phyloP scores from a whole-genome alignment of 768 basidiomycete genomes.

The Cyathus striatus region DNA sequence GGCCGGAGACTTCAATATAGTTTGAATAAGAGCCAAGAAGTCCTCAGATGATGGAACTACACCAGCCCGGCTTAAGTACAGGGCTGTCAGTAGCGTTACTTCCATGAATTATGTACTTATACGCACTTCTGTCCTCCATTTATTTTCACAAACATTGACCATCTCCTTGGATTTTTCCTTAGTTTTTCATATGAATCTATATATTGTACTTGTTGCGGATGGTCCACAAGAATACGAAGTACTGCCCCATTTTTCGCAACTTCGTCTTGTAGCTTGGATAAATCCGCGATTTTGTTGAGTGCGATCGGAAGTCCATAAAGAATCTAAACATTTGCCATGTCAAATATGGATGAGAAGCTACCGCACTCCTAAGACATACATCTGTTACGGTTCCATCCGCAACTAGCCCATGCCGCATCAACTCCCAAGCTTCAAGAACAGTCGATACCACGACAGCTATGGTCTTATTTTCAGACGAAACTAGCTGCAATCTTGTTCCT shows the following conservation, averaged over 20 bases:
- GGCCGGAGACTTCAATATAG: slow-evolving; percentile 46
- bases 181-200: slow-evolving; percentile 55
- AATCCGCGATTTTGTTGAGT: slow-evolving; percentile 66
- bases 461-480: slow-evolving; percentile 46
- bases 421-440: slow-evolving; percentile 75
- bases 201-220: slow-evolving; percentile 63
- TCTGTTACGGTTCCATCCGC: slow-evolving; percentile 73
- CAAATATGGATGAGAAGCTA: not conserved
- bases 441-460: slow-evolving; percentile 77
- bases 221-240: slow-evolving; percentile 70
- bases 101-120: not conserved
- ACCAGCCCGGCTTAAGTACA: slow-evolving; percentile 75
- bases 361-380: slow-evolving; percentile 36
- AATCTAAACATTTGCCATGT: slow-evolving; percentile 47
- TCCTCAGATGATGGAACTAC: slow-evolving; percentile 44
- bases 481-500: slow-evolving; percentile 66
- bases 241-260: slow-evolving; percentile 50
- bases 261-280: slow-evolving; percentile 54
- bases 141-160: slow-evolving; percentile 81
- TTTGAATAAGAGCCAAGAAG: slow-evolving; percentile 51
- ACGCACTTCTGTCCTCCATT: slow-evolving; percentile 74
- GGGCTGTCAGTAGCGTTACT: slow-evolving; percentile 8
- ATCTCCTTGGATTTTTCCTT: slow-evolving; percentile 35
- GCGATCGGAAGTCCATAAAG: slow-evolving; percentile 76
- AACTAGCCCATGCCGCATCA: slow-evolving; percentile 62